These are phyloP conservation scores for Thozetella sp. DNA, from an alignment of 495 filamentous ascomycete genomes.

Conservation along the genomic window DNA sequence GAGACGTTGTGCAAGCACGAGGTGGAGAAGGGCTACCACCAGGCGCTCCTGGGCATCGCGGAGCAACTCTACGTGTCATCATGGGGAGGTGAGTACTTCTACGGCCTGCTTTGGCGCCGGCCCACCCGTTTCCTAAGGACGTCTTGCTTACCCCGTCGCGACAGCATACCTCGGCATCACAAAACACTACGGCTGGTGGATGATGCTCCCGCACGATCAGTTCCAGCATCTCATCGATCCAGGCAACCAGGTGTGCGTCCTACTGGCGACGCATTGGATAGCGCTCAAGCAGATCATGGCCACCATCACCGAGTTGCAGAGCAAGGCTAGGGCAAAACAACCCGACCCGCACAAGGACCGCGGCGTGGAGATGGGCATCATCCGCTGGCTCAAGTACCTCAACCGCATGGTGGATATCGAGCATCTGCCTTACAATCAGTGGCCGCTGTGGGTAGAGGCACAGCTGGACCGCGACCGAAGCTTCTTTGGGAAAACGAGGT, in stretches of 20 bases:
- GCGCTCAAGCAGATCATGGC: constrained; percentile 59
- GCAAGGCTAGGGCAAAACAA: constrained; percentile 9
- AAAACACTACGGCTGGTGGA: constrained; percentile 47
- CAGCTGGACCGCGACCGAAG: constrained; percentile 30
- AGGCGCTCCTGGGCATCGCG: constrained; percentile 30
- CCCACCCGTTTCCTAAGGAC: too few species aligned
- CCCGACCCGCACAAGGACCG: constrained; percentile 2
- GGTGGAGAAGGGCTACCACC: constrained; percentile 33
- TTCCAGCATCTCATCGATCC: constrained; percentile 57
- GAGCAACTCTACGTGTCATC: constrained; percentile 26
- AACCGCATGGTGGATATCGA: constrained; percentile 39
- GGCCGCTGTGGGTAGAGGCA: constrained; percentile 49
- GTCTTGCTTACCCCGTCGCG: too few species aligned
- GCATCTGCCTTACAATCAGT: constrained; percentile 39
- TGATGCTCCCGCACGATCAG: constrained; percentile 49
- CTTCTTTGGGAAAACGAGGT: constrained; percentile 33
- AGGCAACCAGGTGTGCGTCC: constrained; percentile 42
- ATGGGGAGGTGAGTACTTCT: constrained; percentile 22
- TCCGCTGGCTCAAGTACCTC: constrained; percentile 40
- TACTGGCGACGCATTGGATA: constrained; percentile 63
- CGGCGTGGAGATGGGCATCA: constrained; percentile 26
- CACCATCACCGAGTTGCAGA: constrained; percentile 38
- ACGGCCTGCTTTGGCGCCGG: too few species aligned
- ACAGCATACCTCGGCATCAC: constrained; percentile 39
- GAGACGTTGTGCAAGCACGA: constrained; percentile 27